phyloP scores from a whole-genome alignment of 352 stramenopile species.

The Phytophthora hybrid region DNA sequence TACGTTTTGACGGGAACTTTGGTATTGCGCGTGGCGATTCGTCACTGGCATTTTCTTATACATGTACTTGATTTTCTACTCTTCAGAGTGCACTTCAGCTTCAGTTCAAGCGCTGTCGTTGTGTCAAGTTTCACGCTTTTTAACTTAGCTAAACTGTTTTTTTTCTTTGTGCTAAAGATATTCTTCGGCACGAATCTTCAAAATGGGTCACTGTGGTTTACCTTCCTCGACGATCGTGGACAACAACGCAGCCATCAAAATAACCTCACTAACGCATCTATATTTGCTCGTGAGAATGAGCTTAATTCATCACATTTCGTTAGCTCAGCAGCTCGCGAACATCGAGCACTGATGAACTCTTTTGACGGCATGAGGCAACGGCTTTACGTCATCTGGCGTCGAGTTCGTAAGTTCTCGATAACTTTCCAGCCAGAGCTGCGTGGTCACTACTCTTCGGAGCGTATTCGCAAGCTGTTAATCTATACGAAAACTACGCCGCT shows the following conservation, averaged over 20 bases:
- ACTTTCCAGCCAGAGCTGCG: slow-evolving; percentile 43
- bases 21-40: too few relatives aligned
- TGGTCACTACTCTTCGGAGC: slow-evolving; percentile 44
- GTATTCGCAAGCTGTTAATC: not conserved
- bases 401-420: slow-evolving; percentile 1
- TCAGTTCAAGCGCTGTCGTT: too few relatives aligned
- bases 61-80: too few relatives aligned
- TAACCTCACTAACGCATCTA: not conserved
- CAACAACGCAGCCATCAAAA: not conserved
- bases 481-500: not conserved
- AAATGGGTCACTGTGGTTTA: not conserved
- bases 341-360: not conserved
- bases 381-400: not conserved
- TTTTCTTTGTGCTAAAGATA: too few relatives aligned
- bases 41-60: too few relatives aligned
- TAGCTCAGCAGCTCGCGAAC: not conserved
- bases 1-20: too few relatives aligned
- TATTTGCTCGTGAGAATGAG: not conserved
- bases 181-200: too few relatives aligned
- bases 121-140: too few relatives aligned
- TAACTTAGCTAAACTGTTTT: too few relatives aligned
- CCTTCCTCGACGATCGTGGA: not conserved
- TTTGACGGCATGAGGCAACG: not conserved
- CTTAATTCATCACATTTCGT: not conserved
- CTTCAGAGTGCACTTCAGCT: too few relatives aligned